A percentile compares a stretch with the other conserved stretches of the same genome.
phyloP scores from a whole-genome alignment of 306 rosid genomes.

The Ormosia emarginata region DNA sequence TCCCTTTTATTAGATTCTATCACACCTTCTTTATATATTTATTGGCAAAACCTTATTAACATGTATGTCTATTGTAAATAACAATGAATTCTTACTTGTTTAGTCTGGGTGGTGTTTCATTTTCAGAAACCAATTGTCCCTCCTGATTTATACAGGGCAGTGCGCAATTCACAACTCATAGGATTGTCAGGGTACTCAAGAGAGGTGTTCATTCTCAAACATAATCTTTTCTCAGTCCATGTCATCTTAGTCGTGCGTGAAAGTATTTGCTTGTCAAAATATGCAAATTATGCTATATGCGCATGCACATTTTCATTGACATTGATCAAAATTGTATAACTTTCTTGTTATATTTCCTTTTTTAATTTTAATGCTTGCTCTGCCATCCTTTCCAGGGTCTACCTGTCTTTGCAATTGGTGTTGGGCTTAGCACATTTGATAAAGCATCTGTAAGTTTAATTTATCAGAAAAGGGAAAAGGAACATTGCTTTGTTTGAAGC shows the following conservation, averaged over 20 bases:
- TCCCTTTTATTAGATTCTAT: background rate
- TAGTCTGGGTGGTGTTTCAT: constrained; percentile 18
- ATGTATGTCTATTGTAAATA: background rate
- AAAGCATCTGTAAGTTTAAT: constrained; percentile 85
- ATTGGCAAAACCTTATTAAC: constrained; percentile 12
- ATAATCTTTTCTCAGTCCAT: background rate
- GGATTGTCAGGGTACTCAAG: constrained; percentile 92
- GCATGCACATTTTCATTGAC: background rate
- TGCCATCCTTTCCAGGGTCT: constrained; percentile 58
- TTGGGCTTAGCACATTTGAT: constrained; percentile 85
- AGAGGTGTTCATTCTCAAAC: constrained; percentile 60
- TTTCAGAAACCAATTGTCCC: constrained; percentile 90
- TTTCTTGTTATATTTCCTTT: background rate
- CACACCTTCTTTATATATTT: background rate
- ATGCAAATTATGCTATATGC: background rate
- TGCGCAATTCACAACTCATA: constrained; percentile 91
- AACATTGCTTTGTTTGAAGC: background rate
- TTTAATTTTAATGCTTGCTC: background rate
- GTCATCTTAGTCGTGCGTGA: background rate
- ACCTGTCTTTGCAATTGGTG: constrained; percentile 87
- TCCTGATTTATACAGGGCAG: constrained; percentile 62
- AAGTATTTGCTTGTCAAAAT: constrained; percentile 5
- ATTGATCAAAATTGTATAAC: background rate
- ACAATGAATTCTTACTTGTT: constrained; percentile 10
- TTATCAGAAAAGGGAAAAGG: constrained; percentile 8